Evolutionary conservation across 352 stramenopile species (phyloP), one percentile per base, ranked within the genome.

Genomic region (Globisporangium paddicum): DNA sequence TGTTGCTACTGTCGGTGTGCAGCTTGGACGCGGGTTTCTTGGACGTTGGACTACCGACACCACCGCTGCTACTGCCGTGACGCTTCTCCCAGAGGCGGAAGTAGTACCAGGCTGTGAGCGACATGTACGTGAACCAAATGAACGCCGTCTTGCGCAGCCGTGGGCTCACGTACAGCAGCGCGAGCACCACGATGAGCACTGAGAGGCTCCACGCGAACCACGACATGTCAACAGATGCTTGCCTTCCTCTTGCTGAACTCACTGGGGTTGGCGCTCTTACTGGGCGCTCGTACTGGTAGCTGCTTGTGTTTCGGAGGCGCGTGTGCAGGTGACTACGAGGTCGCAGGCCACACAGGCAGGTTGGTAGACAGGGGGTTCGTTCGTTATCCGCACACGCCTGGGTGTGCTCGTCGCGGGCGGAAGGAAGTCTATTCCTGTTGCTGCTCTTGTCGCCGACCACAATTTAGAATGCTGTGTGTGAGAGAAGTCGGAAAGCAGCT

Each of bases 51-150:
- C 46, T n/a, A n/a, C n/a, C n/a, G n/a, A n/a, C n/a, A n/a, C n/a
- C n/a, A n/a, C n/a, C n/a, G n/a, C n/a, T 55, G 23, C 26, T 48
- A 18, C 14, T 41, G 5, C n/a, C 26, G 28, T 18, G 49, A 32
- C 55, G 74, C 66, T 92, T 92, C 60, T 90, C 76, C 65, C 82
- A 77, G 47, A 86, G 65, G 46, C 82, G 82, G 56, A 86, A 92
- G 66, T 92, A 92, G 66, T 92, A 92, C 82, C 82, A 92, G 59
- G 76, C 72, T 38, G 79, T 92, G 74, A 92, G 82, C 60, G 82
- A 87, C 42, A 80, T 61, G 73, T 92, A 92, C 18, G 82, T 86
- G 55, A 76, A 75, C 65, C 70, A 80, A 60, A 90, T 89, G 60
- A 92, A 83, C 52, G 73, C 66, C 32, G 67, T 70, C 67, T 87